phyloP scores from a whole-genome alignment of 1,284 basidiomycete species.

The Trametes sp. region DNA sequence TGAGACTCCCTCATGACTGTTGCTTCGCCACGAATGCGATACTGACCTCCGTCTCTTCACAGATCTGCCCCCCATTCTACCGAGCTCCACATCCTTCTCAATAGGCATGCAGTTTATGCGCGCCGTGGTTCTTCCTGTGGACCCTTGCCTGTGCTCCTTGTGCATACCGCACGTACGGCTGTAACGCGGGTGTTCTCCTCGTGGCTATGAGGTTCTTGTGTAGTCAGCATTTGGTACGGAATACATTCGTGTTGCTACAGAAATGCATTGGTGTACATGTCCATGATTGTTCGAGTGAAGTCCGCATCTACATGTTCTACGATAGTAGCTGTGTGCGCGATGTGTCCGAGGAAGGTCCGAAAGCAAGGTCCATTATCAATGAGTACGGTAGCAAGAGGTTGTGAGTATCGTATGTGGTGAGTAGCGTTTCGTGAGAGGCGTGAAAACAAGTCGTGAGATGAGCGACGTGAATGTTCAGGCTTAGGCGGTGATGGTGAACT shows the following conservation, averaged over 20 bases:
- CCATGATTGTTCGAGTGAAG: background rate
- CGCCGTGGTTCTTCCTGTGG: background rate
- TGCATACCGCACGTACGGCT: background rate
- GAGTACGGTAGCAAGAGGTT: conserved; percentile 10
- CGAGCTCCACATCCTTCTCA: background rate
- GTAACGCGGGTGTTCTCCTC: no score
- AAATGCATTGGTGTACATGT: background rate
- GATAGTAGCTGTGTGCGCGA: background rate
- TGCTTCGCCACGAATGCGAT: conserved; percentile 1
- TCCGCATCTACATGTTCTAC: conserved; percentile 17
- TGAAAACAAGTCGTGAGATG: conserved; percentile 8
- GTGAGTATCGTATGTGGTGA: conserved; percentile 1
- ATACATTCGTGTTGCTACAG: conserved; percentile 9
- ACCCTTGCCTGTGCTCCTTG: no score
- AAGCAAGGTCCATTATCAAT: conserved; percentile 20
- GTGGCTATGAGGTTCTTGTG: no score
- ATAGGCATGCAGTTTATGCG: background rate
- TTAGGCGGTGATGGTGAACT: conserved; percentile 41
- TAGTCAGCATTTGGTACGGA: no score
- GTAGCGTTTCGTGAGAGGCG: conserved; percentile 23
- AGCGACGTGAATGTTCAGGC: background rate
- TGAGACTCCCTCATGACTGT: conserved; percentile 30
- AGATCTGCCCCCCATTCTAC: background rate
- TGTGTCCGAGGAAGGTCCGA: background rate
- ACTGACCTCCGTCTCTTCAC: background rate